Evolutionary conservation across 768 basidiomycete species (phyloP).

Genomic region (Leccinum truebloodii): DNA sequence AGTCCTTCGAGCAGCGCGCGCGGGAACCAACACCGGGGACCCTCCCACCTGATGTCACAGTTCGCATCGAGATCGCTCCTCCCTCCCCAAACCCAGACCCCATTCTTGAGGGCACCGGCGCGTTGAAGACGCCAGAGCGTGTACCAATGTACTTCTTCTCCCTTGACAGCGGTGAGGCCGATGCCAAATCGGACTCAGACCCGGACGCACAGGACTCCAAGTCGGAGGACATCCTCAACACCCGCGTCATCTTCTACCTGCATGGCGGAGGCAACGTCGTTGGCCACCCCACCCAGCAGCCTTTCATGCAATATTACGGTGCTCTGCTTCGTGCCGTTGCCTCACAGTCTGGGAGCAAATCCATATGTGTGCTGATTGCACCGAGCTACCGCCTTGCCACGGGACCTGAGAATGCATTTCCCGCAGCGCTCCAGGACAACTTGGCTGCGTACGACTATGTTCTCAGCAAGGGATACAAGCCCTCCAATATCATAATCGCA

Average conservation of each 20-base stretch:
- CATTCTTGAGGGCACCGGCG: neutral
- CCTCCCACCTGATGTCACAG: constrained; percentile 15
- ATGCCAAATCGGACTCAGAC: neutral
- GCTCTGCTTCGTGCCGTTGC: constrained; percentile 16
- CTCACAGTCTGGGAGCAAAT: neutral
- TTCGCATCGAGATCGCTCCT: constrained; percentile 20
- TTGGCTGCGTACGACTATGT: constrained; percentile 28
- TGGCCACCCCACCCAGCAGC: constrained; percentile 18
- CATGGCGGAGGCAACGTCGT: constrained; percentile 24
- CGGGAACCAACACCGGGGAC: neutral
- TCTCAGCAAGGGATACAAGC: constrained; percentile 22
- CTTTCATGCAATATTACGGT: constrained; percentile 6
- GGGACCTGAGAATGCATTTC: constrained; percentile 22
- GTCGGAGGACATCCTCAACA: neutral
- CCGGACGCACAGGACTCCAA: neutral
- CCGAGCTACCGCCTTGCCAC: constrained; percentile 30
- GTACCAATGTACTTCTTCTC: constrained; percentile 26
- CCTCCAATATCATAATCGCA: constrained; percentile 20
- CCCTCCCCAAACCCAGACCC: constrained; percentile 8
- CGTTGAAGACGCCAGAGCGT: constrained; percentile 16
- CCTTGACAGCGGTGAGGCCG: neutral
- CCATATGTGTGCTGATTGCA: constrained; percentile 17
- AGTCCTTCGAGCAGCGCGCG: constrained; percentile 19
- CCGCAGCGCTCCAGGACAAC: constrained; percentile 25
- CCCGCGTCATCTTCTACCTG: constrained; percentile 23